Percentiles rank a stretch among this genome's conserved stretches.
Conservation (phyloP, 2,329 filamentous ascomycete species). For the Bipolaris zeicola region DNA sequence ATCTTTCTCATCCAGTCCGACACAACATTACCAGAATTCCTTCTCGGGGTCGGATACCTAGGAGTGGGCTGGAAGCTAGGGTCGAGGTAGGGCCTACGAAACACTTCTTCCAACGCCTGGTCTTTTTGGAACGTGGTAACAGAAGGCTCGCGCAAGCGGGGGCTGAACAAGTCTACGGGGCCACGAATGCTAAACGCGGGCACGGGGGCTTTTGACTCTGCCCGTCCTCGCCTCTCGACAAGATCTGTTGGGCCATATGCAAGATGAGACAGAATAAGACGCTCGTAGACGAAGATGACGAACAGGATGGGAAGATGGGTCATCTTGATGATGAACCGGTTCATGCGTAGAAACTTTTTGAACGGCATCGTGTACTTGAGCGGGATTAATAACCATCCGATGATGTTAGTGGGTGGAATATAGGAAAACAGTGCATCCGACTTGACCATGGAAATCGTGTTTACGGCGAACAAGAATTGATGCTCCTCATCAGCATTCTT, state of each 20-base stretch:
- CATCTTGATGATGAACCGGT: slow-evolving; percentile 87
- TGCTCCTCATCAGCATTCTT: slow-evolving; percentile 94
- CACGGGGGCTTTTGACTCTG: slow-evolving; percentile 63
- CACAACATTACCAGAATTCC: slow-evolving; percentile 80
- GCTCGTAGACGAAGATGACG: slow-evolving; percentile 86
- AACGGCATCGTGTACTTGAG: slow-evolving; percentile 81
- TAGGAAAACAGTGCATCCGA: slow-evolving; percentile 97
- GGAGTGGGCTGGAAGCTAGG: slow-evolving; percentile 51
- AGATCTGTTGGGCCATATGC: slow-evolving; percentile 85
- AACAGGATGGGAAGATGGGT: slow-evolving; percentile 90
- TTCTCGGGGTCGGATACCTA: slow-evolving; percentile 59
- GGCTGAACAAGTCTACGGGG: slow-evolving; percentile 69
- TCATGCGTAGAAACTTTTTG: slow-evolving; percentile 79
- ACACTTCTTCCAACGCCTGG: slow-evolving; percentile 87
- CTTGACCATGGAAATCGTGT: slow-evolving; percentile 97
- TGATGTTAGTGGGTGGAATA: slow-evolving; percentile 85
- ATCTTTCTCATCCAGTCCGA: slow-evolving; percentile 85
- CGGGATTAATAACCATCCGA: slow-evolving; percentile 88
- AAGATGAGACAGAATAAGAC: slow-evolving; percentile 72
- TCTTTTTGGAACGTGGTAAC: slow-evolving; percentile 90
- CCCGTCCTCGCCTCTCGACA: slow-evolving; percentile 71
- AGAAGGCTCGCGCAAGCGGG: slow-evolving; percentile 81
- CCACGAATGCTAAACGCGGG: slow-evolving; percentile 50
- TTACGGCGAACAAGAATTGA: slow-evolving; percentile 90
- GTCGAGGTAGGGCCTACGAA: slow-evolving; percentile 69